These are phyloP conservation scores for Vanrija pseudolonga DNA, from an alignment of 1,284 basidiomycete genomes.

Conservation along the genomic window DNA sequence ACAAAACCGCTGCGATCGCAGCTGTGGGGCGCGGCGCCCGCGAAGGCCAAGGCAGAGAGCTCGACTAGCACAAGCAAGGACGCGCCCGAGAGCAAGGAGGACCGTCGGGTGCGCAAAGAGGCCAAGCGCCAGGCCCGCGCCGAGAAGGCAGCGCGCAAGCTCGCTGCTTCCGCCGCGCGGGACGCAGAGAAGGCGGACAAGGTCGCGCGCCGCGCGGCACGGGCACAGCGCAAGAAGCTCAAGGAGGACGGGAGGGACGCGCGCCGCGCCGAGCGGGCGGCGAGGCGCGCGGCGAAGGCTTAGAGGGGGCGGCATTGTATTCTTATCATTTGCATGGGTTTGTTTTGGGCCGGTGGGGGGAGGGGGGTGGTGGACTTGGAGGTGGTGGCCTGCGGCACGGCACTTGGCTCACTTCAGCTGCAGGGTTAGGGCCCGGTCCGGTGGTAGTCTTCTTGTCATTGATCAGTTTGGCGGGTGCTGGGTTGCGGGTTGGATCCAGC, in stretches of 20 bases:
- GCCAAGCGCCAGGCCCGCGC: neutral
- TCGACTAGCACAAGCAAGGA: neutral
- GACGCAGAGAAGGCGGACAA: conserved; percentile 17
- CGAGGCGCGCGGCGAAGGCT: neutral
- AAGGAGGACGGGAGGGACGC: conserved; percentile 16
- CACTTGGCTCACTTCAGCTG: no score
- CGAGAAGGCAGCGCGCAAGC: conserved; percentile 21
- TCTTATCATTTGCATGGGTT: neutral
- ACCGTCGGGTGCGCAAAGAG: conserved; percentile 1
- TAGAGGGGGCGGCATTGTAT: neutral
- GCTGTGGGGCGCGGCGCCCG: neutral
- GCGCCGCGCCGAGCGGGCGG: neutral
- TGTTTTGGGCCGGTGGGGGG: neutral
- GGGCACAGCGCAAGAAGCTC: conserved; percentile 12
- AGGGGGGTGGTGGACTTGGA: no score
- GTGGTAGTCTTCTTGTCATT: no score
- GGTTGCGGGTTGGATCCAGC: no score
- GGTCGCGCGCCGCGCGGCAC: conserved; percentile 4
- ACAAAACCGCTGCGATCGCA: neutral
- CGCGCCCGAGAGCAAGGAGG: conserved; percentile 2
- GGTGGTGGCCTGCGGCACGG: no score
- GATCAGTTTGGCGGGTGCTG: no score
- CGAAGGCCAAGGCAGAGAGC: neutral
- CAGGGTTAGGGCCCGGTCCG: no score
- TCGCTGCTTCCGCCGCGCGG: conserved; percentile 19